Conservation (phyloP, 2,329 filamentous ascomycete genomes). For the Venturia asperata region DNA sequence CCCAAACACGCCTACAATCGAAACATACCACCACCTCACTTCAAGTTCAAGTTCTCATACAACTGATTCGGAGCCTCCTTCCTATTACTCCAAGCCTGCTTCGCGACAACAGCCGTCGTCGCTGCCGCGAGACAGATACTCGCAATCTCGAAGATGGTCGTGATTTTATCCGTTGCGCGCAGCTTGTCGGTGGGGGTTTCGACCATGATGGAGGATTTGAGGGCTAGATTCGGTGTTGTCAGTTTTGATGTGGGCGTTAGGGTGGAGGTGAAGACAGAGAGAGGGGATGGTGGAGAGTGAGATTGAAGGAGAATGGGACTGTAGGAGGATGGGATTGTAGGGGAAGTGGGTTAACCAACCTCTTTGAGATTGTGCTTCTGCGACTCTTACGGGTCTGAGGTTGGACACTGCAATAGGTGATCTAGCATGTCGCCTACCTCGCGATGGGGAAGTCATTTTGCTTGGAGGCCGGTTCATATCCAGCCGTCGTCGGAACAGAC, state of each 20-base stretch:
- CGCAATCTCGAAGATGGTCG: background rate
- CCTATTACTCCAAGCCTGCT: slow-evolving; percentile 1
- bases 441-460: background rate
- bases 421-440: background rate
- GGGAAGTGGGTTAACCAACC: background rate
- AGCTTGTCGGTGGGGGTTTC: background rate
- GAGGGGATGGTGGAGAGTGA: background rate
- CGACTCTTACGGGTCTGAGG: background rate
- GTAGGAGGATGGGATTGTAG: background rate
- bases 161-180: background rate
- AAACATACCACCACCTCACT: too few species aligned
- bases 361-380: background rate
- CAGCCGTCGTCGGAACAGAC: too few species aligned
- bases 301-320: background rate
- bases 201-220: slow-evolving; percentile 6
- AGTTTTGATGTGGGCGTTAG: too few species aligned
- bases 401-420: background rate
- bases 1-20: background rate
- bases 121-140: background rate
- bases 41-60: background rate
- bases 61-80: background rate
- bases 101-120: background rate
- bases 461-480: too few species aligned
- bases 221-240: background rate
- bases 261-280: background rate